Percentiles rank a stretch among this genome's conserved stretches.
Conservation (phyloP, 305 asterid genomes). For the Fraxinus dipetala region DNA sequence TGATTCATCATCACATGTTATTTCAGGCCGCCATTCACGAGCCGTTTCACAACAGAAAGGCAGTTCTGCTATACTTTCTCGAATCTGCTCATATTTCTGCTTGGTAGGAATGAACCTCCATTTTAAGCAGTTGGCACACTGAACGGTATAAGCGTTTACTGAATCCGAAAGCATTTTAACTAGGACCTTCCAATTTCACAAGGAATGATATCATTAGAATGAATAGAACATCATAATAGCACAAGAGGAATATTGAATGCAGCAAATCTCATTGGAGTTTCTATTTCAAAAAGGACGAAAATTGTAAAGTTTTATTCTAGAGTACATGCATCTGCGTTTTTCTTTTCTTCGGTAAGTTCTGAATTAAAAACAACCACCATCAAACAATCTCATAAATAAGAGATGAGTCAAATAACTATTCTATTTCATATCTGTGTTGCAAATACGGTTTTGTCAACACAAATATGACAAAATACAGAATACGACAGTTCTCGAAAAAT, state of each 20-base stretch:
- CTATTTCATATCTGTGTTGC: background rate
- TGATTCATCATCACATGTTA: constrained; percentile 66
- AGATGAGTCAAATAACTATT: background rate
- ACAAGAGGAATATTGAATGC: background rate
- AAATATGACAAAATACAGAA: background rate
- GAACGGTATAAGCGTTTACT: constrained; percentile 61
- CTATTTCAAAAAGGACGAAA: background rate
- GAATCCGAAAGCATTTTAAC: background rate
- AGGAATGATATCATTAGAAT: background rate
- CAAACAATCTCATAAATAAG: background rate
- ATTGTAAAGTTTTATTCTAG: background rate
- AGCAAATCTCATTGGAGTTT: background rate
- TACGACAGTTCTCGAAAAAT: background rate
- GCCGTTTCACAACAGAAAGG: constrained; percentile 52
- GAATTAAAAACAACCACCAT: background rate
- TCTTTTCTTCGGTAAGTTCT: background rate
- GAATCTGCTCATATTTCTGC: constrained; percentile 78
- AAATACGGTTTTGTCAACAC: background rate
- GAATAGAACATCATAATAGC: background rate
- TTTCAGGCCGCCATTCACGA: constrained; percentile 64
- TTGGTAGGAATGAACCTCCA: constrained; percentile 78
- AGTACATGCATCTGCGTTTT: background rate
- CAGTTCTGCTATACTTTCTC: constrained; percentile 46
- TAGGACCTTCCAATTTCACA: background rate
- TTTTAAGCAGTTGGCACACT: constrained; percentile 78